phyloP scores from a whole-genome alignment of 2,329 filamentous ascomycete species.

The Microsporum canis region DNA sequence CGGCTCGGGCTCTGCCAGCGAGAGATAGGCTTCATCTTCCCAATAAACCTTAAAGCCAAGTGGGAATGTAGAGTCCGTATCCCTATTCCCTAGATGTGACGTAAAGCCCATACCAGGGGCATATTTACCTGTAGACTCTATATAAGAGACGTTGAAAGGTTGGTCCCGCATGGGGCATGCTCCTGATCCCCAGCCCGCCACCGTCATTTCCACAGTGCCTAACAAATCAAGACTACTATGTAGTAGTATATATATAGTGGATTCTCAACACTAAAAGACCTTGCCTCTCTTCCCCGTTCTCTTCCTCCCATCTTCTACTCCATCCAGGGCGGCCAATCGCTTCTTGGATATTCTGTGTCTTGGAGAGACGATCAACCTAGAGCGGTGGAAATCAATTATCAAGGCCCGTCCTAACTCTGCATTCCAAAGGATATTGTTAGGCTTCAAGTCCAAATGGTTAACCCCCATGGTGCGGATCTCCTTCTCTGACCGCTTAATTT shows the following conservation, averaged over 20 bases:
- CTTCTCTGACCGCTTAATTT: constrained; percentile 2
- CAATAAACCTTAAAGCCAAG: background rate
- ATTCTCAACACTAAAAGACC: no score
- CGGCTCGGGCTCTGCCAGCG: background rate
- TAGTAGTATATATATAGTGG: no score
- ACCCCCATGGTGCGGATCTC: constrained; percentile 8
- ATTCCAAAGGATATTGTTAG: constrained; percentile 9
- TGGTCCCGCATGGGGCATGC: no score
- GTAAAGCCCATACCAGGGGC: no score
- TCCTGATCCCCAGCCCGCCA: no score
- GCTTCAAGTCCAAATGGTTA: constrained; percentile 3
- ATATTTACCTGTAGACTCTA: no score
- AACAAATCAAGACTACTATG: no score
- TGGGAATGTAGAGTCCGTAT: background rate
- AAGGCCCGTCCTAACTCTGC: constrained; percentile 5
- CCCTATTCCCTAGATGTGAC: no score
- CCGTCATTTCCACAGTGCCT: no score
- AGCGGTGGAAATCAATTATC: constrained; percentile 12
- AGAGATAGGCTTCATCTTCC: background rate
- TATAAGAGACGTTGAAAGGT: no score
- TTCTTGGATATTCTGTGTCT: background rate
- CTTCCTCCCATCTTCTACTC: no score
- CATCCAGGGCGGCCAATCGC: background rate
- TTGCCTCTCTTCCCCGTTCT: no score
- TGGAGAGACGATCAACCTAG: background rate